phyloP scores from a whole-genome alignment of 306 rosid species.

The Calophaca sinica region DNA sequence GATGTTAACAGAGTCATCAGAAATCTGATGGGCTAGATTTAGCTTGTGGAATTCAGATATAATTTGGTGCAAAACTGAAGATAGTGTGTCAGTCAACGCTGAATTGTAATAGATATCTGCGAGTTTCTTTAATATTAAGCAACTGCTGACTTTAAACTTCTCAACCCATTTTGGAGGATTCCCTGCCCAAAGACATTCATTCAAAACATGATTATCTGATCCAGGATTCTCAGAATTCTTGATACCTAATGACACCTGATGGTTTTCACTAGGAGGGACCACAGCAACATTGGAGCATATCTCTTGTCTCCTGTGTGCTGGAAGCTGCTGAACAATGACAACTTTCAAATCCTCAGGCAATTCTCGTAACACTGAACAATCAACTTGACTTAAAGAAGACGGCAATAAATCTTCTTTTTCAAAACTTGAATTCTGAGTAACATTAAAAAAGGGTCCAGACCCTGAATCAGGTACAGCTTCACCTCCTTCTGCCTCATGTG shows the following conservation, averaged over 20 bases:
- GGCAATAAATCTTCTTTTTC: constrained; percentile 75
- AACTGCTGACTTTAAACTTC: constrained; percentile 69
- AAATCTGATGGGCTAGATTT: constrained; percentile 53
- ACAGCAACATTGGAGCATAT: constrained; percentile 50
- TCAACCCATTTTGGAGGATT: constrained; percentile 85
- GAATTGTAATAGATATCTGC: constrained; percentile 65
- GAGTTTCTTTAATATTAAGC: constrained; percentile 61
- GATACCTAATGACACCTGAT: constrained; percentile 44
- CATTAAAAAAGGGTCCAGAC: constrained; percentile 46
- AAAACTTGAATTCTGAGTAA: constrained; percentile 49
- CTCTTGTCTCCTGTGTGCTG: constrained; percentile 71
- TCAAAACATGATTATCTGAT: constrained; percentile 44
- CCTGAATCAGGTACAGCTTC: constrained; percentile 50
- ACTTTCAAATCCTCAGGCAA: constrained; percentile 79
- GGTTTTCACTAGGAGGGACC: constrained; percentile 44
- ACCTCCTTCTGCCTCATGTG: constrained; percentile 50
- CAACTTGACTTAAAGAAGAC: constrained; percentile 88
- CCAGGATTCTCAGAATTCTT: constrained; percentile 47
- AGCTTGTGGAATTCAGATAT: constrained; percentile 55
- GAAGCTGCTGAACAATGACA: constrained; percentile 74
- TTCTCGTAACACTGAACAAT: constrained; percentile 71
- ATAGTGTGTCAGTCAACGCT: constrained; percentile 58
- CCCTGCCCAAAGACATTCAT: constrained; percentile 75
- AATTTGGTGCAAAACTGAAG: constrained; percentile 60
- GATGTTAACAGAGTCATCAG: constrained; percentile 59